These are phyloP conservation scores for Pezicula radicicola DNA, from an alignment of 2,329 filamentous ascomycete species.

Conservation along the genomic window DNA sequence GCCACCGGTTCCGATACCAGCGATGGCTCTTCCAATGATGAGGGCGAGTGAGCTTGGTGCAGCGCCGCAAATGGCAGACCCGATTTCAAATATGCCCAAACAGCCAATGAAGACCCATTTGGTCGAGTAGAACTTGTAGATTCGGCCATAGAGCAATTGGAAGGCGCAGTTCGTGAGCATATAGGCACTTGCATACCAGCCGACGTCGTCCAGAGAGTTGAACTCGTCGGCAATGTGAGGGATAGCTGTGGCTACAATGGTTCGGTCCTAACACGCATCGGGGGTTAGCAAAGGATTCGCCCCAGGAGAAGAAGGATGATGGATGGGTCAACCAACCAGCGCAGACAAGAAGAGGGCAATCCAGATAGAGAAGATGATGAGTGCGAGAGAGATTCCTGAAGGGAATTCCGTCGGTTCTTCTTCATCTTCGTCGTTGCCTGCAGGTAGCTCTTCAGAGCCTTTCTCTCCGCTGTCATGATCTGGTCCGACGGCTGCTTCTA, in stretches of 20 bases:
- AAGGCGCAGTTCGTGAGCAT: conserved; percentile 27
- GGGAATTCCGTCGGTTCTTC: no score
- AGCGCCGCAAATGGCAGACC: conserved; percentile 20
- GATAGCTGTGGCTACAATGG: conserved; percentile 27
- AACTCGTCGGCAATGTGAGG: conserved; percentile 31
- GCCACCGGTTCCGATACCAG: conserved; percentile 8
- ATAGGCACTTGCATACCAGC: conserved; percentile 31
- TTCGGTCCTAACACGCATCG: conserved; percentile 18
- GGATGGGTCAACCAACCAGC: no score
- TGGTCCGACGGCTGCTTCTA: no score
- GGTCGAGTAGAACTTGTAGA: conserved; percentile 16
- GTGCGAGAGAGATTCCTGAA: no score
- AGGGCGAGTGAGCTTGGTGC: conserved; percentile 21
- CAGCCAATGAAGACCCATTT: conserved; percentile 11
- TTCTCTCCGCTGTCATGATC: no score
- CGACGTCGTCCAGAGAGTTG: conserved; percentile 28
- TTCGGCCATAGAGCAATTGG: conserved; percentile 8
- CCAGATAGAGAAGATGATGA: no score
- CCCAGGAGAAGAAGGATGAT: no score
- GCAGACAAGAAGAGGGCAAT: no score
- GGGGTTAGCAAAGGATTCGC: no score
- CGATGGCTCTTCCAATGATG: conserved; percentile 22
- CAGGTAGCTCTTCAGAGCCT: no score
- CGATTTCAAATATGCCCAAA: conserved; percentile 24
- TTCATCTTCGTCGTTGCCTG: no score